Base-by-base conservation (phyloP, 2,329 filamentous ascomycete genomes). In the Diaporthe australafricana region DNA sequence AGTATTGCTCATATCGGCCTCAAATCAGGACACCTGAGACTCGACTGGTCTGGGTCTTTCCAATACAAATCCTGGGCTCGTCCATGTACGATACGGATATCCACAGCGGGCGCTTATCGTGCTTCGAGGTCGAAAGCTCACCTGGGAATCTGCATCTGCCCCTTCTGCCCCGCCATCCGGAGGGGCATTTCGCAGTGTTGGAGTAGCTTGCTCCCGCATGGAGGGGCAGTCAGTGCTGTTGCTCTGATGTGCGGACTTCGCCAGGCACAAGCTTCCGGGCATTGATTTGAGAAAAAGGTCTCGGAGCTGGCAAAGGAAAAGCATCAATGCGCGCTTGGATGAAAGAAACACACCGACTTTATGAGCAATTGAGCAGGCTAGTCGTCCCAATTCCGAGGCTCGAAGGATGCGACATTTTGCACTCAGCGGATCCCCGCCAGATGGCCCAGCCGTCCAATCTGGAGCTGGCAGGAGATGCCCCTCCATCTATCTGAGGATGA, bases 61-160 rank as follows among this genome's bases (percentile, higher is more conserved):
- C 52, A 53, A 65, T 50, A 17, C 42, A 45, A 40, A 32, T 35
- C 48, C 66, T 38, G 35, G 38, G 47, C 32, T 45, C n/a, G 20
- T 48, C 35, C 14, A 50, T 48, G 65, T 45, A 65, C 50, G 50
- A 38, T 69, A 50, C 42, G 27, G 38, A 56, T 53, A 63, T 7
- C 57, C 57, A 71, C 72, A 69, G 60, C 38, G 70, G 72, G 70
- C 72, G 72, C 70, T 70, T 72, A 72, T 69, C 63, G 53, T 35
- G 30, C 52, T 57, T 22, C 45, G 52, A 57, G 35, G 27, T 57
- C 20, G 22, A 52, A 57, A 35, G 62, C 62, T 71, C 30, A 42
- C 52, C 52, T 69, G 47, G 48, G 38, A 38, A 56, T 40, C 68
- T 67, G 71, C 68, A 62, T 62, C 52, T 52, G 45, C 63, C 69